Percentiles rank a stretch among this genome's conserved stretches.
phyloP scores from a whole-genome alignment of 257 asterid genomes.

The Solanum chilense region DNA sequence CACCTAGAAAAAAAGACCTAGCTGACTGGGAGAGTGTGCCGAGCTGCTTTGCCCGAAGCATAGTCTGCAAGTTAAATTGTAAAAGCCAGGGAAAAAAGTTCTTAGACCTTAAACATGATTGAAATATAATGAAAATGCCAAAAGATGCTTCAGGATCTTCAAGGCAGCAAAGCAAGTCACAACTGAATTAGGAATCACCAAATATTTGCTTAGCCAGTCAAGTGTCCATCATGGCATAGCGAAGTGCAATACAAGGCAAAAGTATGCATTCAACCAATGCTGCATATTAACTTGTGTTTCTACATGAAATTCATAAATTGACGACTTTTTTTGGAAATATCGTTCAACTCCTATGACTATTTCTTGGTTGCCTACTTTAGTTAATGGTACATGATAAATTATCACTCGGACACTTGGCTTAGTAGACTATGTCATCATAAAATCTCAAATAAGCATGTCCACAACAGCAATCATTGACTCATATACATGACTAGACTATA shows the following conservation, averaged over 20 bases:
- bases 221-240: neutral
- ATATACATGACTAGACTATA: neutral
- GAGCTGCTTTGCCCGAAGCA: conserved; percentile 84
- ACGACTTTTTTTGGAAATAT: neutral
- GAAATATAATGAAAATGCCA: neutral
- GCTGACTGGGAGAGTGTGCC: conserved; percentile 87
- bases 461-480: neutral
- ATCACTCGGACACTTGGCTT: neutral
- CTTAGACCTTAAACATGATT: neutral
- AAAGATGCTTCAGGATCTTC: neutral
- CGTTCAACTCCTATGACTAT: neutral
- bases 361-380: neutral
- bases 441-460: neutral
- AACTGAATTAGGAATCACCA: neutral
- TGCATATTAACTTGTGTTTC: neutral
- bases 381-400: neutral
- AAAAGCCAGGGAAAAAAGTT: neutral
- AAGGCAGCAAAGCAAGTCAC: neutral
- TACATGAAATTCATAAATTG: neutral
- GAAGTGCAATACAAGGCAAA: neutral
- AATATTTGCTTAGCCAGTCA: neutral
- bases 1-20: conserved; percentile 56
- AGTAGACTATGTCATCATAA: neutral
- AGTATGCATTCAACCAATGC: neutral
- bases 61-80: conserved; percentile 36